Evolutionary conservation across 2,329 filamentous ascomycete genomes (phyloP).

Genomic region (Fusarium proliferatum): DNA sequence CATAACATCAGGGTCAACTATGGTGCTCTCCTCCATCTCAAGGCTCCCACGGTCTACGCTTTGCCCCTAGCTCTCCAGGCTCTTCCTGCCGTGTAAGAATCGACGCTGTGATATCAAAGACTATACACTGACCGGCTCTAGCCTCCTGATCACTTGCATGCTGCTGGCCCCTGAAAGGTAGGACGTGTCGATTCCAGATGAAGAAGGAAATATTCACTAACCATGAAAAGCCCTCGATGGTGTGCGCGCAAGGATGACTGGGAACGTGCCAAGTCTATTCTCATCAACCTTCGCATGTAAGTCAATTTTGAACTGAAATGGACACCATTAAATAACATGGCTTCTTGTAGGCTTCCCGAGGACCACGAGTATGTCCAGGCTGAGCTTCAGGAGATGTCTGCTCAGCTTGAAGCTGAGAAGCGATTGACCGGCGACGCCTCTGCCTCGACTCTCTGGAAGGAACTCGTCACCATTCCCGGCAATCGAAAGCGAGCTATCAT

Average conservation of each 20-base stretch:
- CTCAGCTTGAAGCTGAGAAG: slow-evolving; percentile 71
- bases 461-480: slow-evolving; percentile 70
- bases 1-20: slow-evolving; percentile 66
- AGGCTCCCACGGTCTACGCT: slow-evolving; percentile 63
- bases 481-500: slow-evolving; percentile 74
- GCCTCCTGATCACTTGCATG: slow-evolving; percentile 69
- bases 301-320: neutral
- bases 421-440: slow-evolving; percentile 64
- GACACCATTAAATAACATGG: neutral
- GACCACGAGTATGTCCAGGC: slow-evolving; percentile 66
- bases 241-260: slow-evolving; percentile 74
- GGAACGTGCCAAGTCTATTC: slow-evolving; percentile 68
- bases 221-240: slow-evolving; percentile 69
- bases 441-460: slow-evolving; percentile 68
- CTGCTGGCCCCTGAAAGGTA: slow-evolving; percentile 64
- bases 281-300: slow-evolving; percentile 62
- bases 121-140: slow-evolving; percentile 29
- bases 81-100: slow-evolving; percentile 66
- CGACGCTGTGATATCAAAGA: neutral
- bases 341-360: slow-evolving; percentile 57
- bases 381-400: slow-evolving; percentile 70
- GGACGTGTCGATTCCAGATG: neutral
- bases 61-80: slow-evolving; percentile 74
- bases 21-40: slow-evolving; percentile 59
- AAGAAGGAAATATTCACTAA: slow-evolving; percentile 3